Conservation (phyloP, 106 monocot genomes). For the Platanthera guangdongensis region DNA sequence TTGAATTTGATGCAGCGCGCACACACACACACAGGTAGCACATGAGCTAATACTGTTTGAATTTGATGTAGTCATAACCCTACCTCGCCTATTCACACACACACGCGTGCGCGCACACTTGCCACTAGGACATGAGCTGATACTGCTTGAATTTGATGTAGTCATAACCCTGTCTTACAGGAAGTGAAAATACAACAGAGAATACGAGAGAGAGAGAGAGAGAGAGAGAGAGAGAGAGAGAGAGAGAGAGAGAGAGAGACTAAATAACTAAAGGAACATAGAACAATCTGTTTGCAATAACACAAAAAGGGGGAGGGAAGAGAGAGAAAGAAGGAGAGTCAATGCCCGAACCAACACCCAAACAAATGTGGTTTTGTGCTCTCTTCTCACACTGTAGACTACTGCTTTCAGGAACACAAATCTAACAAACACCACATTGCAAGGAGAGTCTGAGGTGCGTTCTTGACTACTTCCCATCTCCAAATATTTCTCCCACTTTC, state of each 20-base stretch:
- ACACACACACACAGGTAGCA: neutral
- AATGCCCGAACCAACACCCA: slow-evolving; percentile 90
- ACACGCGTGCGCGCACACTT: too few species aligned
- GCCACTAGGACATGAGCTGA: neutral
- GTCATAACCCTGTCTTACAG: neutral
- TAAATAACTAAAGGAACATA: neutral
- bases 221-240: neutral
- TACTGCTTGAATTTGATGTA: neutral
- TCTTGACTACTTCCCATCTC: slow-evolving; percentile 63
- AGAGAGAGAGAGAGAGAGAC: neutral
- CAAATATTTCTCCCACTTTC: slow-evolving; percentile 2
- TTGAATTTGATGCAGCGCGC: neutral
- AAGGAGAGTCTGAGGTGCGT: slow-evolving; percentile 85
- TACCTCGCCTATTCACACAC: neutral
- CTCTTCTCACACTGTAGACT: neutral
- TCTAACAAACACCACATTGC: slow-evolving; percentile 21
- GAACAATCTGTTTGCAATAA: neutral
- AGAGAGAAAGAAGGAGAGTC: slow-evolving; percentile 32
- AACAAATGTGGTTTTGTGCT: slow-evolving; percentile 22
- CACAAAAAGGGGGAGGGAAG: neutral
- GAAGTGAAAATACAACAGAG: neutral
- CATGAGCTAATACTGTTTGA: neutral
- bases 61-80: neutral
- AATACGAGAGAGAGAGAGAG: neutral
- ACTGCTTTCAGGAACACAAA: slow-evolving; percentile 1